Conservation (phyloP, 805 yeast species). For the Scheffersomyces stipitis region DNA sequence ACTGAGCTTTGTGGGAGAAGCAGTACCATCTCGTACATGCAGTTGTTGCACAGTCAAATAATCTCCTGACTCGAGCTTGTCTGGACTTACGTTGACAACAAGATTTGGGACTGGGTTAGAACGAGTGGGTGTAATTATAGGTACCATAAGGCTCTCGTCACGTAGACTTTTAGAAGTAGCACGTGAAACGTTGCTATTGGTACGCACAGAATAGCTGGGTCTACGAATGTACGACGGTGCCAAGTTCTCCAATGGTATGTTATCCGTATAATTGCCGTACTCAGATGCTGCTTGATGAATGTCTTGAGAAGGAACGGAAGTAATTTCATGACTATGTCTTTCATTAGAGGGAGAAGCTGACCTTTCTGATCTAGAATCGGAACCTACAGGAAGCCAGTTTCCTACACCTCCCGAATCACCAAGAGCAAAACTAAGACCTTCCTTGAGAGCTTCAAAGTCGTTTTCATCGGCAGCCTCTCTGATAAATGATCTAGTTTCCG, state of each 20-base stretch:
- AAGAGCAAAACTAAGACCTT: slow-evolving; percentile 35
- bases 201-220: slow-evolving; percentile 1
- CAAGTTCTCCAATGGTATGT: slow-evolving; percentile 17
- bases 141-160: too few species aligned
- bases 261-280: slow-evolving; percentile 10
- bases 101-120: too few species aligned
- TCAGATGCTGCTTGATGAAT: not conserved
- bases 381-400: slow-evolving; percentile 30
- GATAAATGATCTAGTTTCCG: slow-evolving; percentile 12
- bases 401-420: slow-evolving; percentile 23
- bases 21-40: slow-evolving; percentile 2
- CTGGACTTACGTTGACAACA: too few species aligned
- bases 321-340: not conserved
- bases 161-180: too few species aligned
- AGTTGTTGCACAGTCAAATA: too few species aligned
- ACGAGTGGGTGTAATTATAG: not conserved
- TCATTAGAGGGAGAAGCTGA: not conserved
- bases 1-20: slow-evolving; percentile 23
- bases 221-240: not conserved
- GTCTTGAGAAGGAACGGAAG: not conserved
- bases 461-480: slow-evolving; percentile 25
- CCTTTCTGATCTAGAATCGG: not conserved
- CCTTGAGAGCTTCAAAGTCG: slow-evolving; percentile 31
- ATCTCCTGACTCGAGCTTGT: too few species aligned
- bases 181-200: not conserved